These are phyloP conservation scores for Shiraia bambusicola DNA, from an alignment of 2,329 filamentous ascomycete genomes.

Conservation along the genomic window DNA sequence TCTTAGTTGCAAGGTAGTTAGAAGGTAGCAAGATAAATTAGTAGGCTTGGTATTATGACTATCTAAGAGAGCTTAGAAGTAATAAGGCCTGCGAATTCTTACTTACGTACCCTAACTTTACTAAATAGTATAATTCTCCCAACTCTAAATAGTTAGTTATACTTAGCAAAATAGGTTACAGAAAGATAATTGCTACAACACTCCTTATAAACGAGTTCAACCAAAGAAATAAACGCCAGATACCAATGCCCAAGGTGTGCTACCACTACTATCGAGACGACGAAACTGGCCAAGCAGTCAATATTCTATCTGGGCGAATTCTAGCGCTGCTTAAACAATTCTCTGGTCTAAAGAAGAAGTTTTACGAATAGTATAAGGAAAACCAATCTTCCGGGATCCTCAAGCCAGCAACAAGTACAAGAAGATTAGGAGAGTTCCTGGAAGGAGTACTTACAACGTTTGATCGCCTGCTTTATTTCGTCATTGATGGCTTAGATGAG, in stretches of 20 bases:
- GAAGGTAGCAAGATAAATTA: not conserved
- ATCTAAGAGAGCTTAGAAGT: conserved; percentile 8
- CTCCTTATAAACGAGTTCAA: conserved; percentile 12
- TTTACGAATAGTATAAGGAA: conserved; percentile 14
- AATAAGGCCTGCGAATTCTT: conserved; percentile 12
- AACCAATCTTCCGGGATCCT: conserved; percentile 9
- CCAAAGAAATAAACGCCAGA: conserved; percentile 6
- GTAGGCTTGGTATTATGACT: conserved; percentile 7
- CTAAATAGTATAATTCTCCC: conserved; percentile 3
- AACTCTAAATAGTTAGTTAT: conserved; percentile 3
- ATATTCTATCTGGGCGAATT: conserved; percentile 6
- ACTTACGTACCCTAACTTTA: conserved; percentile 7
- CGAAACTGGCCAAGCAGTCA: conserved; percentile 8
- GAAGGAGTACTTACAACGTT: conserved; percentile 1
- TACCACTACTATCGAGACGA: conserved; percentile 14
- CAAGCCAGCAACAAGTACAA: conserved; percentile 6
- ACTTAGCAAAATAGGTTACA: conserved; percentile 10
- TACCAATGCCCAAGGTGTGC: conserved; percentile 11
- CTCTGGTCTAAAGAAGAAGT: conserved; percentile 10
- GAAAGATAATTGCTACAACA: conserved; percentile 9
- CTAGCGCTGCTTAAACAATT: conserved; percentile 10
- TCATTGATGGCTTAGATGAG: conserved; percentile 10
- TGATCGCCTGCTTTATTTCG: conserved; percentile 4
- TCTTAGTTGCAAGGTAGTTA: conserved; percentile 1
- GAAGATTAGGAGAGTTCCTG: conserved; percentile 3